These are phyloP conservation scores for Phytophthora meadii DNA, from an alignment of 352 stramenopile genomes.

Conservation along the genomic window DNA sequence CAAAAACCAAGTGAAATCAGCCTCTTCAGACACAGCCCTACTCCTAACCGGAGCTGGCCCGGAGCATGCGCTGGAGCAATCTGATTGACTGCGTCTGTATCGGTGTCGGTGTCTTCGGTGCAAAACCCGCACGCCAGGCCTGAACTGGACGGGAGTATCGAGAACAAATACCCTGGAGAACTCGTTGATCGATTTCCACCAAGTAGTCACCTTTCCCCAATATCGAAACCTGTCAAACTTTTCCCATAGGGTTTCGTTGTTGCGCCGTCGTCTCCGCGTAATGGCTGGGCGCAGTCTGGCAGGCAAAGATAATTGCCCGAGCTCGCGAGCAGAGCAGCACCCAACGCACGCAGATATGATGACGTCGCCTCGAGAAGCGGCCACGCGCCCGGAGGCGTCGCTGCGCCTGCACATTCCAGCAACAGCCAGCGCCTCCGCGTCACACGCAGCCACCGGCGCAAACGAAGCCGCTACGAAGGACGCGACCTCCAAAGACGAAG, in stretches of 20 bases:
- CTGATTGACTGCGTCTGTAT: conserved; percentile 39
- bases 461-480: conserved; percentile 21
- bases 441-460: background rate
- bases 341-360: conserved; percentile 32
- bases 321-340: conserved; percentile 35
- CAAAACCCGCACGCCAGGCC: conserved; percentile 16
- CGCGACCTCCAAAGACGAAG: conserved; percentile 20
- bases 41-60: conserved; percentile 16
- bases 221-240: background rate
- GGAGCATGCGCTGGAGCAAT: conserved; percentile 29
- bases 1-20: conserved; percentile 38
- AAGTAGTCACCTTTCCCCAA: background rate
- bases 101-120: conserved; percentile 22
- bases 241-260: conserved; percentile 21
- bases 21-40: conserved; percentile 14
- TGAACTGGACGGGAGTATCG: conserved; percentile 30
- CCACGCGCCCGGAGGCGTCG: conserved; percentile 18
- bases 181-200: background rate
- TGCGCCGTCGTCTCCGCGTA: conserved; percentile 31
- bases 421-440: background rate
- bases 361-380: conserved; percentile 43
- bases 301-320: conserved; percentile 48
- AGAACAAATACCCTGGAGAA: conserved; percentile 8
- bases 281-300: conserved; percentile 33
- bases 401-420: conserved; percentile 10